Conservation (phyloP, 1,284 basidiomycete species). For the Sanguinoderma infundibulare region DNA sequence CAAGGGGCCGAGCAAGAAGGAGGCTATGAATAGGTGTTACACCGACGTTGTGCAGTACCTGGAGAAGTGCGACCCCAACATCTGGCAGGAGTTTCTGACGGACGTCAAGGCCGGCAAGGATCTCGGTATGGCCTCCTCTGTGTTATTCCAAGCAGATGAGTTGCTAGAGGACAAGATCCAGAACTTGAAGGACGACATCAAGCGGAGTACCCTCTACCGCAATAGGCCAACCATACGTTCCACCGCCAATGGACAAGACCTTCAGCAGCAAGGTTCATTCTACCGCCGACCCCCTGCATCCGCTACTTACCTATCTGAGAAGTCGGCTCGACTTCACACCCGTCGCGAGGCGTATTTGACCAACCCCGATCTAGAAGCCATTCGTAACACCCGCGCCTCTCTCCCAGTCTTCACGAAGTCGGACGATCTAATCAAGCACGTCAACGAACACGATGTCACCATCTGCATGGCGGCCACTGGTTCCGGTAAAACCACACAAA, state of each 20-base stretch:
- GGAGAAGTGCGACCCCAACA: conserved; percentile 77
- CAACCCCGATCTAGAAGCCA: conserved; percentile 65
- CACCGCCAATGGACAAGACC: conserved; percentile 23
- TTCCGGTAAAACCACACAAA: conserved; percentile 95
- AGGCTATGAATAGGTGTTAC: conserved; percentile 76
- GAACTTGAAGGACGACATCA: conserved; percentile 74
- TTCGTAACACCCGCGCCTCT: conserved; percentile 69
- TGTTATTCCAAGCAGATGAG: conserved; percentile 75
- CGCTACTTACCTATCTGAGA: conserved; percentile 44
- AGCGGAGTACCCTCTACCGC: conserved; percentile 53
- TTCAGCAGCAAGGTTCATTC: conserved; percentile 11
- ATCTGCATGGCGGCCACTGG: conserved; percentile 96
- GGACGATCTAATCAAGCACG: conserved; percentile 69
- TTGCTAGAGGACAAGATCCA: conserved; percentile 76
- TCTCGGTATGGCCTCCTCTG: conserved; percentile 71
- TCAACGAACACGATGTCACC: conserved; percentile 84
- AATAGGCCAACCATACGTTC: conserved; percentile 45
- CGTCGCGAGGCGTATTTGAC: conserved; percentile 66
- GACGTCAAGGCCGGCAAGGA: conserved; percentile 69
- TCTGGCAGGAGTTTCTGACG: conserved; percentile 79
- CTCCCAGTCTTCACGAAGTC: conserved; percentile 80
- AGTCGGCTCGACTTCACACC: conserved; percentile 63
- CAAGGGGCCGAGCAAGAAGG: conserved; percentile 74
- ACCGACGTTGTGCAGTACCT: conserved; percentile 90
- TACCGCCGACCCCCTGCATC: conserved; percentile 35